phyloP scores from a whole-genome alignment of 1,284 basidiomycete genomes.

The Rhodotorula sp. region DNA sequence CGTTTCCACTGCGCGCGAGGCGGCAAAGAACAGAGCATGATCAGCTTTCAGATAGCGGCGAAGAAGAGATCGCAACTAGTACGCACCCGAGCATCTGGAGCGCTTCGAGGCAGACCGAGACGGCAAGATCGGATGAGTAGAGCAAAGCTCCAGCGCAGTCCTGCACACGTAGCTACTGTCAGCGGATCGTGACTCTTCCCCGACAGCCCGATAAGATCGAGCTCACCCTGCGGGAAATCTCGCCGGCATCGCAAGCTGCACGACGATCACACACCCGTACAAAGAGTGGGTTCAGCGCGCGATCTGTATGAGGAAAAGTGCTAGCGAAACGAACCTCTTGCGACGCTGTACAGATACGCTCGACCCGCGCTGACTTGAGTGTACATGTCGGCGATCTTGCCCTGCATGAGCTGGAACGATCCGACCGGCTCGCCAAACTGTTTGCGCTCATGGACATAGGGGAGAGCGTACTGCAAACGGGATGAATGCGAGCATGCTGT shows the following conservation, averaged over 20 bases:
- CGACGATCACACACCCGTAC: too few species aligned
- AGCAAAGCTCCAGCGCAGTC: slow-evolving; percentile 90
- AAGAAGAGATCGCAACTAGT: slow-evolving; percentile 35
- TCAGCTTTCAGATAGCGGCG: not conserved
- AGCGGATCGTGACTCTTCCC: not conserved
- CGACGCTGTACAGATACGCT: slow-evolving; percentile 89
- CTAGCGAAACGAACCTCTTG: slow-evolving; percentile 55
- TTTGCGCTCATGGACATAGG: slow-evolving; percentile 85
- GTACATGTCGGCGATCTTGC: slow-evolving; percentile 82
- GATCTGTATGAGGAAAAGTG: too few species aligned
- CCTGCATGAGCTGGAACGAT: slow-evolving; percentile 96
- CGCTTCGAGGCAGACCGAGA: slow-evolving; percentile 84
- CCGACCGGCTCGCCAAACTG: slow-evolving; percentile 85
- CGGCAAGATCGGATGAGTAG: slow-evolving; percentile 82
- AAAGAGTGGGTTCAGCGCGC: too few species aligned
- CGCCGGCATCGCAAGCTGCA: slow-evolving; percentile 73
- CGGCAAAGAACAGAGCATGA: not conserved
- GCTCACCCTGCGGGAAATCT: slow-evolving; percentile 74
- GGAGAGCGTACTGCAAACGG: slow-evolving; percentile 65
- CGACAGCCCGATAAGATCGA: not conserved
- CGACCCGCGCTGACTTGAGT: slow-evolving; percentile 85
- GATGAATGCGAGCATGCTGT: too few species aligned
- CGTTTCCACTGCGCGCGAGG: slow-evolving; percentile 21
- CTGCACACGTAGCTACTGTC: slow-evolving; percentile 51
- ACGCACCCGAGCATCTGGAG: slow-evolving; percentile 87